Conservation (phyloP, 768 basidiomycete genomes). For the Paxillus ammoniavirescens region DNA sequence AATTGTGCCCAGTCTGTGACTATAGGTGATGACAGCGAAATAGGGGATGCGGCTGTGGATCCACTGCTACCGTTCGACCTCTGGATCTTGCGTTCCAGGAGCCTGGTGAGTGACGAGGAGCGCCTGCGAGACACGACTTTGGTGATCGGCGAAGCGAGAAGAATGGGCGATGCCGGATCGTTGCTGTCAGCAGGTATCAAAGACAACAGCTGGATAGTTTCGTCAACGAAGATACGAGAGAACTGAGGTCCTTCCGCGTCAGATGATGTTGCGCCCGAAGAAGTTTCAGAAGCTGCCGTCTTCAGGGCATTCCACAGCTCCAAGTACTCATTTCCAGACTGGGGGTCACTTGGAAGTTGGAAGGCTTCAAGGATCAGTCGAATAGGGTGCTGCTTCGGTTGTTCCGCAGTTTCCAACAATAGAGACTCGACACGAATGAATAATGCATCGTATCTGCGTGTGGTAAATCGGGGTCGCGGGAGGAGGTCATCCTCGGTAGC, state of each 20-base stretch:
- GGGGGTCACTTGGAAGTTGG: slow-evolving; percentile 34
- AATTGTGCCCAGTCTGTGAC: slow-evolving; percentile 66
- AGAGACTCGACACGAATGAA: slow-evolving; percentile 66
- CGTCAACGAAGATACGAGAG: slow-evolving; percentile 62
- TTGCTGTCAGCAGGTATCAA: slow-evolving; percentile 46
- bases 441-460: slow-evolving; percentile 60
- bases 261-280: slow-evolving; percentile 11
- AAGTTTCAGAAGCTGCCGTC: slow-evolving; percentile 35
- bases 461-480: slow-evolving; percentile 66
- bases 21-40: slow-evolving; percentile 28
- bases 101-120: slow-evolving; percentile 30
- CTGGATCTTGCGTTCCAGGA: slow-evolving; percentile 21
- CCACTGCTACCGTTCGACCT: slow-evolving; percentile 14
- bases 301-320: slow-evolving; percentile 58
- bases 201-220: slow-evolving; percentile 54
- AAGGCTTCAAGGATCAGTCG: slow-evolving; percentile 65
- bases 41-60: slow-evolving; percentile 26
- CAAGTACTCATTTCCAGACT: slow-evolving; percentile 34
- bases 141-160: slow-evolving; percentile 36
- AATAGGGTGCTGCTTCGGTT: slow-evolving; percentile 51
- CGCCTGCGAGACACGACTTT: slow-evolving; percentile 28
- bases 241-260: slow-evolving; percentile 38
- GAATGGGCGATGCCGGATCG: slow-evolving; percentile 26
- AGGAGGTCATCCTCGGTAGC: slow-evolving; percentile 43
- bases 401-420: slow-evolving; percentile 33